Evolutionary conservation across 2,329 filamentous ascomycete genomes (phyloP).

Genomic region (Aspergillus tubingensis): DNA sequence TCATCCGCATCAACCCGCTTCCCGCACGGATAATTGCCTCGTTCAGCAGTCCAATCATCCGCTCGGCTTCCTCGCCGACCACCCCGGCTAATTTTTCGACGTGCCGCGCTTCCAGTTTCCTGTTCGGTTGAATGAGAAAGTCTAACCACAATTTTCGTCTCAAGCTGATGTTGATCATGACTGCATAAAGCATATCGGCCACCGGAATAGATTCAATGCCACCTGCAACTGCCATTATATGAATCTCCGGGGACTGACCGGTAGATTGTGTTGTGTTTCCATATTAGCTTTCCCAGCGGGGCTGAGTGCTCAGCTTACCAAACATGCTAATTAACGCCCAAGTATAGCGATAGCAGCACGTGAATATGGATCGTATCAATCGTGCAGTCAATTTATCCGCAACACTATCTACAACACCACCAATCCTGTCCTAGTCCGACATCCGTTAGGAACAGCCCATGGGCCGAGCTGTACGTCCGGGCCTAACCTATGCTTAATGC

Average conservation of each 20-base stretch:
- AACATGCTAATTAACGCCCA: too few species aligned
- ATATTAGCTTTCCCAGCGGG: too few species aligned
- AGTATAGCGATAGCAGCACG: too few species aligned
- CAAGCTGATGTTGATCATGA: too few species aligned
- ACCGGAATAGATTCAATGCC: too few species aligned
- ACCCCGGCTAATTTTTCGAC: conserved; percentile 1
- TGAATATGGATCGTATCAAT: too few species aligned
- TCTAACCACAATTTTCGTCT: neutral
- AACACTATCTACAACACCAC: neutral
- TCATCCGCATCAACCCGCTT: neutral
- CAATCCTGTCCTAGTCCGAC: neutral
- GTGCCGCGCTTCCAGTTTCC: neutral
- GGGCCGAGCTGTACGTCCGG: neutral
- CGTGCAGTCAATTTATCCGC: neutral
- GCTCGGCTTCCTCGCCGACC: conserved; percentile 7
- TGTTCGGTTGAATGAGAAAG: neutral
- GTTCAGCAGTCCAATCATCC: conserved; percentile 2
- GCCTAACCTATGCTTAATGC: neutral
- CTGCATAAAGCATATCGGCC: too few species aligned
- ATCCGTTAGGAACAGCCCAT: neutral
- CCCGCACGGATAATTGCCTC: conserved; percentile 9
- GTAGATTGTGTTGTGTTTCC: too few species aligned
- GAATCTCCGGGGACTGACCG: too few species aligned
- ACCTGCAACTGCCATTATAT: too few species aligned
- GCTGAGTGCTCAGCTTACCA: too few species aligned